Evolutionary conservation across 1,139 yeast genomes (phyloP).

Genomic region (Saccharomycopsis hybrid): DNA sequence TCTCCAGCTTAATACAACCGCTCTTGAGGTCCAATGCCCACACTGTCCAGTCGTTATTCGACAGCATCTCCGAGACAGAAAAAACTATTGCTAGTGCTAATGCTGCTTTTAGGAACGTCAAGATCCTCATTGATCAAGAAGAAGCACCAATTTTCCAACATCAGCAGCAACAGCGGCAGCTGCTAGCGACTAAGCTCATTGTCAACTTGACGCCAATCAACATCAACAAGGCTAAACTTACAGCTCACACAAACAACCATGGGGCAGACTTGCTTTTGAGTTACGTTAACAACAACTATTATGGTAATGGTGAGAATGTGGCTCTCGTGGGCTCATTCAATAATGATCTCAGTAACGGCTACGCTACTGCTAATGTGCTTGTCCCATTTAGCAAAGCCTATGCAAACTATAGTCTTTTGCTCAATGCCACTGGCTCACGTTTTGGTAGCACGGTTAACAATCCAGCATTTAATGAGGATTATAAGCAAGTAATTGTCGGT

Average conservation of each 20-base stretch:
- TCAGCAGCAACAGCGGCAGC: too few relatives aligned
- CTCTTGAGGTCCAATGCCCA: not conserved
- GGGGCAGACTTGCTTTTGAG: conserved; percentile 7
- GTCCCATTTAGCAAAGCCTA: conserved; percentile 3
- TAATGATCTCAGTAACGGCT: not conserved
- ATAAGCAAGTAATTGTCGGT: not conserved
- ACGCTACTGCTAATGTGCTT: conserved; percentile 1
- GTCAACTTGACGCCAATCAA: not conserved
- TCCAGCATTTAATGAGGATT: not conserved
- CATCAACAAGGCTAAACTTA: conserved; percentile 2
- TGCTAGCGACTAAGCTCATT: not conserved
- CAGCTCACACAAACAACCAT: conserved; percentile 6
- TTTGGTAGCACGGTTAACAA: too few relatives aligned
- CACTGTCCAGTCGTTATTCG: conserved; percentile 9
- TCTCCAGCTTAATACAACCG: conserved; percentile 9
- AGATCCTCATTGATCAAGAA: not conserved
- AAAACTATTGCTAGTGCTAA: not conserved
- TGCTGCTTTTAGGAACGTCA: conserved; percentile 1
- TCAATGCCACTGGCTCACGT: not conserved
- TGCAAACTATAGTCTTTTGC: not conserved
- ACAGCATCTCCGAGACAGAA: conserved; percentile 1
- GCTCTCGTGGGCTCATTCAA: not conserved
- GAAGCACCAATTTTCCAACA: not conserved
- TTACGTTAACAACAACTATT: conserved; percentile 9
- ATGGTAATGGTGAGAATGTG: conserved; percentile 17